Evolutionary conservation across 1,284 basidiomycete genomes (phyloP), one percentile per base, ranked within the genome.

Genomic region (Ustilago bromivora): DNA sequence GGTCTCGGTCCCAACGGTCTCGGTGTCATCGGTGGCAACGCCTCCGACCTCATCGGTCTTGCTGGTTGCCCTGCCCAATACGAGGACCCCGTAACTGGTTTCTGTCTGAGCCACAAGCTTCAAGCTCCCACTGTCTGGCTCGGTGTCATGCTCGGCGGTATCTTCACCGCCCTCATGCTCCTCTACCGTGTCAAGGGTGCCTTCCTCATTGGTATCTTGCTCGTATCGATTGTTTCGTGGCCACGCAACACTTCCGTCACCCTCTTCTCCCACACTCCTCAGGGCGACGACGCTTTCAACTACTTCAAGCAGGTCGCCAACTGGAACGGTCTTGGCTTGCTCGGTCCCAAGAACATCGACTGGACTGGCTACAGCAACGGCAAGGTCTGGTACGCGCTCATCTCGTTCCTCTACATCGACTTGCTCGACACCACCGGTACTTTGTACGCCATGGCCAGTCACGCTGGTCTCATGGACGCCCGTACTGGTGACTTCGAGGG

Each of bases 211-310:
- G 87, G 83, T 65, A 95, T 96, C 81, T 89, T 94, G 87, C 88
- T 95, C 68, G 93, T 93, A n/a, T 91, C 93, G 12, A 90, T 95
- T 85, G 91, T 94, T 80, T 94, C 92, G 0, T 96, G 94, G 94
- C 94, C 94, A 0, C 91, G 94, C 23, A 88, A 90, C 3, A 93
- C 93, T 0, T 47, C 90, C 2, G 92, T 96, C 78, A 95, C 94
- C 28, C 91, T 90, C 81, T 96, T 96, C 89, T 94, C 94, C 0
- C 89, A 94, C 85, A 92, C 90, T 3, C 8, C 46, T 1, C 78
- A 88, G 4, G 94, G 94, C 19, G 90, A 96, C 84, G 89, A 89
- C 35, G 88, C 91, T 40, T 96, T 94, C 85, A 89, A 92, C 82
- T 95, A 92, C 87, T 96, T 96, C 90, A 94, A 94, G 87, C 88